Evolutionary conservation across 2,329 filamentous ascomycete species (phyloP), one percentile per base, ranked within the genome.

Genomic region (Claviceps citrina): DNA sequence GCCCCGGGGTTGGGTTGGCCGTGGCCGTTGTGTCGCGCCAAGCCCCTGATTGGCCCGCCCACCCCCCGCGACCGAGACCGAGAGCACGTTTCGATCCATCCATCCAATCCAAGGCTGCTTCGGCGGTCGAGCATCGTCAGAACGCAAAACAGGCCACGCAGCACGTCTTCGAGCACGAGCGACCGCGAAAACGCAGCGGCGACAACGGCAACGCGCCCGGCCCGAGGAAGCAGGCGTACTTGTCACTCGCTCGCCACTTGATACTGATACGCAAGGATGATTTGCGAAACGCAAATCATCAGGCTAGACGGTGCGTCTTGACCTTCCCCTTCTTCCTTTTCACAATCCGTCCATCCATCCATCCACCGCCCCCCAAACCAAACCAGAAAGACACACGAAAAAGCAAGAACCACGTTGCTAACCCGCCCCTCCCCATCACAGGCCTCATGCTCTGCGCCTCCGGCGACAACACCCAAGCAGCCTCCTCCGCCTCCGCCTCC

Each of bases 401-500:
- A n/a, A 40, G 36, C 0, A 31, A 36, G 24, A 26, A 6, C 22
- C 18, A 9, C 24, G 18, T 9, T 2, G 19, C 2, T 8, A 7
- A 22, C 40, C 53, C 22, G 5, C 22, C 22, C 22, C 22, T 24
- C 22, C 22, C 22, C 22, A 5, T 8, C 22, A 34, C 20, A 94
- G 87, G 89, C 71, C 76, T 96, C 49, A 87, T 93, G 71, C 76
- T 98, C 50, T 89, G 86, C 56, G 89, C 89, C 44, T 94, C 87
- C 2, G 84, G 94, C 53, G 91, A 96, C 62, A 86, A 95, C 20
- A 2, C 22, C 19, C 13, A 41, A 61, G 54, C 56, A 65, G 75
- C 49, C 74, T 76, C 48, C 20, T 13, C 32, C 12, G 20, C 31
- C 31, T 33, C 31, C n/a, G n/a, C n/a, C n/a, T n/a, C n/a, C n/a